Evolutionary conservation across 345 rosid species (phyloP).

Genomic region (Kandelia obovata): DNA sequence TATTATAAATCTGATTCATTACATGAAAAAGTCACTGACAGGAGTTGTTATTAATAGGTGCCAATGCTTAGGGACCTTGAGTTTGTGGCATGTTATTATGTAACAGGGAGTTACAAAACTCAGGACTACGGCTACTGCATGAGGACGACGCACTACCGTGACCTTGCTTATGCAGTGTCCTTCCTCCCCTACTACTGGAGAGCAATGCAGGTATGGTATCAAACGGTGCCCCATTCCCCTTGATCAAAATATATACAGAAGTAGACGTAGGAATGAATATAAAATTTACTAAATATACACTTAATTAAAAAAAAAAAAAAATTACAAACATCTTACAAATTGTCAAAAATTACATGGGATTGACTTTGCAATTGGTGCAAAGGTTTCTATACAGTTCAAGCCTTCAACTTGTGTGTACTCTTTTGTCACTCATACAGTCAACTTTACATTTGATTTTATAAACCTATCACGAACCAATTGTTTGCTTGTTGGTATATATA

Average conservation of each 20-base stretch:
- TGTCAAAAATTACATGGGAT: too few species aligned
- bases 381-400: not conserved
- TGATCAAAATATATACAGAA: too few species aligned
- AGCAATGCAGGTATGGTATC: constrained; percentile 83
- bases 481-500: not conserved
- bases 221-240: too few species aligned
- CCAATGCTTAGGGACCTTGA: constrained; percentile 82
- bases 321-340: too few species aligned
- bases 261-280: too few species aligned
- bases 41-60: constrained; percentile 38
- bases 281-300: too few species aligned
- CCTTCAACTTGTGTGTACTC: not conserved
- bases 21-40: constrained; percentile 2
- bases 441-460: not conserved
- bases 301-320: too few species aligned
- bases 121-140: constrained; percentile 89
- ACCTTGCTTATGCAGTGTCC: constrained; percentile 91
- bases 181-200: constrained; percentile 99
- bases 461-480: not conserved
- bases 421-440: not conserved
- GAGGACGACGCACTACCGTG: constrained; percentile 66
- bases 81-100: constrained; percentile 81
- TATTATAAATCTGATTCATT: not conserved
- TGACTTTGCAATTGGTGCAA: not conserved
- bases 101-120: constrained; percentile 88